A percentile compares a stretch with the other conserved stretches of the same genome.
Conservation (phyloP, 257 asterid species). For the Ilex asprella region DNA sequence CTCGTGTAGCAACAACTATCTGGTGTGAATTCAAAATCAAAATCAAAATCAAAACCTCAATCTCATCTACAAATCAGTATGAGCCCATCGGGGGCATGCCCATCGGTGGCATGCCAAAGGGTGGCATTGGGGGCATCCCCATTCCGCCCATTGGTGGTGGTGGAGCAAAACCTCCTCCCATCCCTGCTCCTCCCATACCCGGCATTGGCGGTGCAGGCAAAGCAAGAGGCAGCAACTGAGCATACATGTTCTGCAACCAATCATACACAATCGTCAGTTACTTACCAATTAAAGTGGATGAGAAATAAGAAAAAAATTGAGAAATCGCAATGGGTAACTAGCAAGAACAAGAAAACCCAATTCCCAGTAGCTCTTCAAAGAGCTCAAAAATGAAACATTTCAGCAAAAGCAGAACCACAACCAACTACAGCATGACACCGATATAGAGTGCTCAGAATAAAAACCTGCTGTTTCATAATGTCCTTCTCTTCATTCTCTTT, state of each 20-base stretch:
- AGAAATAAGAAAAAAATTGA: neutral
- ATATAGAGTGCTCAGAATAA: neutral
- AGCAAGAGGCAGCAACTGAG: constrained; percentile 56
- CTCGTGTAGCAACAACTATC: constrained; percentile 7
- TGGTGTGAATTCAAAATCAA: neutral
- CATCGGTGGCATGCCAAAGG: constrained; percentile 91
- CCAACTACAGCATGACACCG: neutral
- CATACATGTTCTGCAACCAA: constrained; percentile 45
- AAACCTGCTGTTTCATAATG: constrained; percentile 39
- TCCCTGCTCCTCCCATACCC: constrained; percentile 57
- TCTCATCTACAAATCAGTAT: constrained; percentile 37
- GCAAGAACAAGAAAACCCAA: neutral
- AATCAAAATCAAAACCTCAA: neutral
- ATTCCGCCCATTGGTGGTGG: constrained; percentile 74
- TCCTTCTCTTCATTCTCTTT: constrained; percentile 48
- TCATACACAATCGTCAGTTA: neutral
- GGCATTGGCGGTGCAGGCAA: constrained; percentile 52
- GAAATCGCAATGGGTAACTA: neutral
- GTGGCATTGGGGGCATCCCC: constrained; percentile 96
- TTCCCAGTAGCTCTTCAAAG: neutral
- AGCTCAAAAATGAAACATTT: neutral
- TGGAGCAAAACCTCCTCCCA: constrained; percentile 55
- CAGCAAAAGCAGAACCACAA: too few species aligned
- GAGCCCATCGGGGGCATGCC: constrained; percentile 99
- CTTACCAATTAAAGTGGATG: neutral